Evolutionary conservation across 2,329 filamentous ascomycete species (phyloP), one percentile per base, ranked within the genome.

Genomic region (Remersonia thermophila): DNA sequence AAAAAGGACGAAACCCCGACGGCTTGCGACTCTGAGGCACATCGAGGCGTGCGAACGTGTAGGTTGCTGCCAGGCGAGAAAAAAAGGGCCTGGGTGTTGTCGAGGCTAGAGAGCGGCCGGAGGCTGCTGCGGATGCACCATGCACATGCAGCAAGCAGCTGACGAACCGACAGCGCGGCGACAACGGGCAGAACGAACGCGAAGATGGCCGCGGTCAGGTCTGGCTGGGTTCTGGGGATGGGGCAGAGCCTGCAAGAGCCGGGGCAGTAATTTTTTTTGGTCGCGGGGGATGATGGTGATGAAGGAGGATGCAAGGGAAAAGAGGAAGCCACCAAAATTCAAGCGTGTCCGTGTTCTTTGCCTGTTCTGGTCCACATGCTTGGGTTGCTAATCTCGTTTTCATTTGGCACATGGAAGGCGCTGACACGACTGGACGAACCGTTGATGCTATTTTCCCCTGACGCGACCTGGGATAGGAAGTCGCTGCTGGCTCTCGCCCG

Each of bases 331-430:
- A n/a, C n/a, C 20, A 23, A 23, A 23, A 23, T 23, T 23, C 20
- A 23, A 23, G 20, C 20, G 20, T 9, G 20, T 23, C 9, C 20
- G 5, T 9, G 5, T 5, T 23, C 20, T 5, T 23, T 23, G 20
- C 20, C 20, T 23, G 46, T 44, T 36, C 32, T 31, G 37, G 34
- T 45, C 47, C 45, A 44, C 40, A 34, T 27, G 40, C 26, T 35
- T 31, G 5, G 26, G 30, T 32, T 17, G 38, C 37, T 37, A 47
- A 50, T 50, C 31, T 48, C 46, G 38, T 30, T 37, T 28, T 36
- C 35, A 45, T 46, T 44, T 47, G 42, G 32, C 43, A 39, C 42
- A 43, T 47, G 38, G 23, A 34, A 36, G 33, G 31, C 28, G 31
- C 28, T 27, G 35, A 28, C 30, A 31, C 23, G 28, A 31, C 12